phyloP scores from a whole-genome alignment of 306 rosid species.

The Vachellia pachyceras region DNA sequence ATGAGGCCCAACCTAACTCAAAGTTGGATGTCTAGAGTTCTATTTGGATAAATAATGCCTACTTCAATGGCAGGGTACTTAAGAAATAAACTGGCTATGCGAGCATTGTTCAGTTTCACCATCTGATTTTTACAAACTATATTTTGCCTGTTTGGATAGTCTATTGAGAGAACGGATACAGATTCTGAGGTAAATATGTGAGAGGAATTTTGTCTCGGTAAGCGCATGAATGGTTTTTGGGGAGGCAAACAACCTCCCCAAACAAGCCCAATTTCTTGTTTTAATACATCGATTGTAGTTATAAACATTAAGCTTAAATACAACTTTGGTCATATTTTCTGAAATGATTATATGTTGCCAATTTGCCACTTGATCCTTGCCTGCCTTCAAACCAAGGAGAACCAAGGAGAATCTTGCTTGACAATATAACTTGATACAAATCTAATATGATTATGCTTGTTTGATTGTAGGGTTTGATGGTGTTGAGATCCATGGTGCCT shows the following conservation, averaged over 20 bases:
- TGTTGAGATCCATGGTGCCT: slow-evolving; percentile 75
- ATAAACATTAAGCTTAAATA: neutral
- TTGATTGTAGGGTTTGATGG: slow-evolving; percentile 70
- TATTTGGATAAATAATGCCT: neutral
- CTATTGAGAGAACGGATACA: too few relatives aligned
- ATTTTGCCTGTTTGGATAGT: too few relatives aligned
- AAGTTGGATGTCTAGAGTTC: neutral
- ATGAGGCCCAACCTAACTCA: neutral
- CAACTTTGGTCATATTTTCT: neutral
- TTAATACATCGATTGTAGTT: neutral
- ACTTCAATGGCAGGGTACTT: neutral
- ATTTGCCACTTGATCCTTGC: neutral
- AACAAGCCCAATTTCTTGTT: slow-evolving; percentile 5
- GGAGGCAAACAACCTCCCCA: too few relatives aligned
- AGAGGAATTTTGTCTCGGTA: too few relatives aligned
- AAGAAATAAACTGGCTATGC: neutral
- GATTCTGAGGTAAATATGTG: too few relatives aligned
- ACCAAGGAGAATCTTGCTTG: neutral
- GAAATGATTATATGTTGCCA: neutral
- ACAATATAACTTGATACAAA: neutral
- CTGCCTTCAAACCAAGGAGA: neutral
- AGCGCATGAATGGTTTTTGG: too few relatives aligned
- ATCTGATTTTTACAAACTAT: neutral
- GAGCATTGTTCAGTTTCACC: neutral
- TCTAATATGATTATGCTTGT: neutral